Base-by-base conservation (phyloP, 1,284 basidiomycete genomes). In the Cryptococcus sp. region DNA sequence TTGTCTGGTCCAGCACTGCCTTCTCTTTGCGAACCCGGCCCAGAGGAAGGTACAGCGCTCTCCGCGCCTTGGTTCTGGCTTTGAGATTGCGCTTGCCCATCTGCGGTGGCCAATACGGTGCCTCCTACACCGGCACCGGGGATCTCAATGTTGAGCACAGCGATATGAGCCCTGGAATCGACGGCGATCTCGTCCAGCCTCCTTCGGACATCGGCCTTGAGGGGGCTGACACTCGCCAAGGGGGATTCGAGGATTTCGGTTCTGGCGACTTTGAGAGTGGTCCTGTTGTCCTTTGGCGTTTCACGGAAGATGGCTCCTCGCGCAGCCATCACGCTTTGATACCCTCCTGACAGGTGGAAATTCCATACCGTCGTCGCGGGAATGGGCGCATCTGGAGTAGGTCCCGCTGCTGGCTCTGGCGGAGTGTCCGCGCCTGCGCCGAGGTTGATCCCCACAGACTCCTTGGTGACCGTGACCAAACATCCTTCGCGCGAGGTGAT, bases 111-210 rank as follows among this genome's bases (percentile, higher is more conserved):
- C 8, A 73, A 58, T 13, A 73, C 70, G 5, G 53, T 59, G 1
- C 62, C 60, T 22, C 58, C 66, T 17, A 60, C 56, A 22, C 61
- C 68, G 5, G 61, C 45, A 5, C 67, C 66, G 7, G 63, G 50
- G 11, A 39, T 54, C 19, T 72, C 77, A n/a, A 75, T 67, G 51
- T 78, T 81, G 42, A 80, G 71, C 65, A 97, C 91, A 16, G 91
- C 87, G 65, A 99, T 91, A 76, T 90, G 88, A 7, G 93, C 91
- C 58, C 86, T 82, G 8, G 92, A 94, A 70, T 90, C 87, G 1
- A 87, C 86, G 23, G 93, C 93, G 69, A 98, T 92, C 70, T 94
- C 91, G 73, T 97, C 94, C 27, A 99, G 86, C 61, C 88, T 87
- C 57, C 86, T 85, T 56, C 90, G 86, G 59, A 98, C 91, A 70